These are phyloP conservation scores for Neophaeococcomyces mojaviensis DNA, from an alignment of 2,329 filamentous ascomycete species.

Conservation along the genomic window DNA sequence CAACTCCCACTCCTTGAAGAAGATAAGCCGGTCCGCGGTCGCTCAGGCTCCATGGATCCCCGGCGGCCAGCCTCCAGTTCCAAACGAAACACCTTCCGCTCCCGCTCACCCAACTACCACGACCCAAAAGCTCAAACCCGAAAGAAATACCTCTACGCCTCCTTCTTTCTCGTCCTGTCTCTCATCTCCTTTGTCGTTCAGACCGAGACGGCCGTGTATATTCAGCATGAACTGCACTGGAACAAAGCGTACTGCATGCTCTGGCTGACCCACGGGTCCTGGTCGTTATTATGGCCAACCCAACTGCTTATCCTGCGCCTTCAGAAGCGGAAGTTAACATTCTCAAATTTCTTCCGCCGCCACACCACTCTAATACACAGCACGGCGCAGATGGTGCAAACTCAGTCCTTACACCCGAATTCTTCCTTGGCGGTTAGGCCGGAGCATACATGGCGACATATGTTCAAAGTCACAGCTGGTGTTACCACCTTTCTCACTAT, in stretches of 20 bases:
- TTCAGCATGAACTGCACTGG: conserved; percentile 87
- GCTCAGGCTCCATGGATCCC: conserved; percentile 31
- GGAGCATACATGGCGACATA: conserved; percentile 57
- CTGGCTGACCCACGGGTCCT: conserved; percentile 89
- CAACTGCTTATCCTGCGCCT: conserved; percentile 74
- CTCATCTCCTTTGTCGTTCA: conserved; percentile 85
- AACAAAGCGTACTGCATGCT: conserved; percentile 99
- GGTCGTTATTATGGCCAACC: conserved; percentile 78
- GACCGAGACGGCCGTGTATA: conserved; percentile 91
- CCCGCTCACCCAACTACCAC: conserved; percentile 62
- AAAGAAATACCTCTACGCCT: conserved; percentile 80
- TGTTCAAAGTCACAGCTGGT: conserved; percentile 69
- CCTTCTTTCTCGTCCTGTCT: conserved; percentile 72
- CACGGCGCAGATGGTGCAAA: conserved; percentile 78
- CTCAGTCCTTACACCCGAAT: conserved; percentile 61
- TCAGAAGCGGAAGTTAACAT: conserved; percentile 70
- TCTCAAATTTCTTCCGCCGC: conserved; percentile 76
- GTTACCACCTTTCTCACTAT: conserved; percentile 82
- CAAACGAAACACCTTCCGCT: conserved; percentile 64
- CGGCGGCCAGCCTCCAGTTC: conserved; percentile 36
- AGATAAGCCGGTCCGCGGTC: conserved; percentile 29
- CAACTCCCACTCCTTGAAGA: conserved; percentile 49
- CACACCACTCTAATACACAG: conserved; percentile 57
- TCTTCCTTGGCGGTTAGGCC: conserved; percentile 29
- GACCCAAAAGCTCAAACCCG: conserved; percentile 59